Base-by-base conservation (phyloP, 2,329 filamentous ascomycete species). In the Dactylonectria estremocensis region DNA sequence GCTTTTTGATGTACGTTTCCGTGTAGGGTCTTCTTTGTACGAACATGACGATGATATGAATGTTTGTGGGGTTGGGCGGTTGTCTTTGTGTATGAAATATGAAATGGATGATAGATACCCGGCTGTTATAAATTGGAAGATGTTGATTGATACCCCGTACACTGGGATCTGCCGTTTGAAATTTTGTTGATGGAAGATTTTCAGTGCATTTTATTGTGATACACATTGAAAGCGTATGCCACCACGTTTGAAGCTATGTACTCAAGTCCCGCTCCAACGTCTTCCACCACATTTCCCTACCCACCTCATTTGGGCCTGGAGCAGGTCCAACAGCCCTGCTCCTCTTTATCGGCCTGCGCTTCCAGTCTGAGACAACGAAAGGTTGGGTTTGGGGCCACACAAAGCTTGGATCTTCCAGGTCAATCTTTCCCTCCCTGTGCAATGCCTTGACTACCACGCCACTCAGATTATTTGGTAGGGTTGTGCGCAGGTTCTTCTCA, bases 251-350 rank as follows among this genome's bases (percentile, higher is more conserved):
- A 20, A 14, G 18, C 69, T 77, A 81, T 48, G 69, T 66, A 64
- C 77, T 72, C 67, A 81, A 18, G 45, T 81, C 77, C n/a, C 72
- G 62, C 56, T 75, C 76, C 33, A 81, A 7, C 13, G 45, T 70
- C 11, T 67, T 49, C 77, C 80, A 80, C 78, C 79, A 81, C 35
- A 53, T 8, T 57, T 35, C 18, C n/a, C 66, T 4, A 61, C 68
- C 18, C 64, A 48, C 35, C 60, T 71, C 16, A 66, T 66, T 18
- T 60, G 68, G 1, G 70, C 69, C 31, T 62, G 78, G 78, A 20
- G 77, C 62, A 22, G 53, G 54, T 1, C 74, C 75, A 3, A 64
- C n/a, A 11, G 55, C 55, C 16, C 67, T 69, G 5, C 40, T 40
- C 57, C 78, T 74, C 24, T 48, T 35, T 48, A 14, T 61, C 3